Evolutionary conservation across 805 yeast genomes (phyloP), one percentile per base, ranked within the genome.

Genomic region (Wickerhamiella azymoides): DNA sequence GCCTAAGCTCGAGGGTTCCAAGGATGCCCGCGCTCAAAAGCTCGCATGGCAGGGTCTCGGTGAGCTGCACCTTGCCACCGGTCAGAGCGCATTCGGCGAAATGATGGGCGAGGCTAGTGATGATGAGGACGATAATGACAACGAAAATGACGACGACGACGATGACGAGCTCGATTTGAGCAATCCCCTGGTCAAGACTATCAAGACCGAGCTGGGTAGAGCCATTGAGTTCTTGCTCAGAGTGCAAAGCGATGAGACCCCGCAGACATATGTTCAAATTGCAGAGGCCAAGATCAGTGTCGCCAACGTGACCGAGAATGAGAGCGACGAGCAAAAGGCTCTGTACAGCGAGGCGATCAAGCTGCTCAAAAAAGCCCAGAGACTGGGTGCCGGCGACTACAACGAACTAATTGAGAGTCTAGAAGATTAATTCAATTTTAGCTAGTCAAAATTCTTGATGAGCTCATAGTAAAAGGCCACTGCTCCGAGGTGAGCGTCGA

Each of bases 241-340:
- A 46, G 80, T 86, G 0, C 74, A 79, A 59, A 76, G 76, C 43
- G 77, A 75, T 16, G 83, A 79, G 39, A 84, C 80, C 36, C 93
- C 94, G 0, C 80, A 79, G 48, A 69, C 81, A 5, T 81, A 89
- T 84, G 94, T 79, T 10, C 74, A 76, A 56, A 71, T 82, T 39
- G 95, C 96, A 1, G 97, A 89, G 61, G 88, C 94, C 1, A 68
- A 76, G 56, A 84, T 89, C 30, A 74, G 81, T 13, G 64, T 83
- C 53, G 96, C 88, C 13, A 88, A 86, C 54, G 59, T 86, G 43
- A 68, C 72, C 49, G 83, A 79, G 8, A 64, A 74, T 21, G 85
- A 80, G 24, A 69, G 80, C 43, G 64, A 66, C 28, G 81, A 79
- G 37, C 94, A 85, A 63, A 83, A 80, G 49, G 55, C 67, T 5